Percentiles rank a stretch among this genome's conserved stretches.
Evolutionary conservation across 2,329 filamentous ascomycete species (phyloP).

Genomic region (Thielaviopsis punctulata): DNA sequence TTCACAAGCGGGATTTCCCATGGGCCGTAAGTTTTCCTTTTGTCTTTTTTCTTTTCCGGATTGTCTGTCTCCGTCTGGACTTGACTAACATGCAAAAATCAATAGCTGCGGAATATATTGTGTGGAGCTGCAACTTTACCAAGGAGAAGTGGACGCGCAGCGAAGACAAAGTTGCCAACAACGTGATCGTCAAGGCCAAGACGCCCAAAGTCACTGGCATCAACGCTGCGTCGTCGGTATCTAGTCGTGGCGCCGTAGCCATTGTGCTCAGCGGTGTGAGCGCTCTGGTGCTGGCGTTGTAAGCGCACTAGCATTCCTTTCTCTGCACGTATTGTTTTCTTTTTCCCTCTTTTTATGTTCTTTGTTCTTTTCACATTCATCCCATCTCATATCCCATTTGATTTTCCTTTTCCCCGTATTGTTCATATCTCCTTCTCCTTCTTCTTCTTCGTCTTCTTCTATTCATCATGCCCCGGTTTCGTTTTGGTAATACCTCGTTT

Average conservation of each 20-base stretch:
- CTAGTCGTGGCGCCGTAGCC: background rate
- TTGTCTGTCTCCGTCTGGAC: background rate
- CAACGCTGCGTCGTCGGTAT: slow-evolving; percentile 2
- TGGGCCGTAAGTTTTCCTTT: slow-evolving; percentile 18
- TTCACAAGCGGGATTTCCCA: slow-evolving; percentile 16
- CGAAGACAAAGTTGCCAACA: slow-evolving; percentile 19
- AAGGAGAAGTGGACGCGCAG: slow-evolving; percentile 17
- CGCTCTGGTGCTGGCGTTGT: background rate
- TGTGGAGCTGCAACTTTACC: slow-evolving; percentile 21
- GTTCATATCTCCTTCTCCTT: background rate
- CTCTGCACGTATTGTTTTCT: background rate
- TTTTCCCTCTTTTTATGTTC: background rate
- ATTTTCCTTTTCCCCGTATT: background rate
- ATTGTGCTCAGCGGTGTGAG: background rate
- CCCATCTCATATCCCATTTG: background rate
- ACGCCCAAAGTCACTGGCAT: slow-evolving; percentile 15
- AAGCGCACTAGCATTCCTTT: background rate
- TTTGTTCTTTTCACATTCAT: background rate
- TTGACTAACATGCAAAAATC: background rate
- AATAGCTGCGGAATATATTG: slow-evolving; percentile 22
- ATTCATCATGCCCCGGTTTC: background rate
- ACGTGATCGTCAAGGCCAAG: slow-evolving; percentile 21
- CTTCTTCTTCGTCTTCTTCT: background rate
- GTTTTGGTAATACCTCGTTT: background rate
- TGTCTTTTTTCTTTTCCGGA: background rate